Evolutionary conservation across 2,329 filamentous ascomycete species (phyloP).

Genomic region (Tolypocladium pustulatum): DNA sequence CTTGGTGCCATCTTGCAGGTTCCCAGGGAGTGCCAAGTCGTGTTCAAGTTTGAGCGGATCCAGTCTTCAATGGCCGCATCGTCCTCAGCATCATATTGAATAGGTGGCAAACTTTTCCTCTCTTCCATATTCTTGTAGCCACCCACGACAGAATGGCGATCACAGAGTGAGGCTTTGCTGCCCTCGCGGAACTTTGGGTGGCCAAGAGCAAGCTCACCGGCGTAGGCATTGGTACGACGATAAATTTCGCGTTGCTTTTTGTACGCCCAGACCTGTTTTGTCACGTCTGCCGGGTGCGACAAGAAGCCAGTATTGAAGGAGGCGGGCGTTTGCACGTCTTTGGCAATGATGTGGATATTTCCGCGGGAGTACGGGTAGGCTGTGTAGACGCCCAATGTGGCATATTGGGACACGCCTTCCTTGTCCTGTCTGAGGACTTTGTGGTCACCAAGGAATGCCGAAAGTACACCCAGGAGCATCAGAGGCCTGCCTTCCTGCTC

Average conservation of each 20-base stretch:
- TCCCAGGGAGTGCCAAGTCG: constrained; percentile 28
- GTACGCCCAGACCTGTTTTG: constrained; percentile 51
- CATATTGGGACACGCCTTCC: constrained; percentile 29
- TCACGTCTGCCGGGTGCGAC: constrained; percentile 38
- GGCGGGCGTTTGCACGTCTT: constrained; percentile 27
- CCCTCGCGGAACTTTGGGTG: constrained; percentile 32
- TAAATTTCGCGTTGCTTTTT: constrained; percentile 52
- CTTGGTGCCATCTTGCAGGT: constrained; percentile 1
- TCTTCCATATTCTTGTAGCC: constrained; percentile 16
- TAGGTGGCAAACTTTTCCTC: constrained; percentile 8
- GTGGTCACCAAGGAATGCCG: constrained; percentile 14
- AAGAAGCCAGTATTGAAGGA: constrained; percentile 46
- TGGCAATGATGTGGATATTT: constrained; percentile 45
- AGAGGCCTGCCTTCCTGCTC: constrained; percentile 32
- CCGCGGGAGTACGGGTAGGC: constrained; percentile 52
- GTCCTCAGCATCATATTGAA: constrained; percentile 37
- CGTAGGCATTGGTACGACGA: constrained; percentile 41
- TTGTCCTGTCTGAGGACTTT: background rate
- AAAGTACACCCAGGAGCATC: constrained; percentile 26
- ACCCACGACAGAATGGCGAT: constrained; percentile 10
- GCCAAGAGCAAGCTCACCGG: constrained; percentile 28
- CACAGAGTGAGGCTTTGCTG: constrained; percentile 25
- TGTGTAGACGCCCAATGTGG: constrained; percentile 40
- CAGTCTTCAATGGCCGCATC: constrained; percentile 34
- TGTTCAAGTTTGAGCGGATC: constrained; percentile 24